Conservation (phyloP, 208 protist species). For the Eutreptiella sp. region DNA sequence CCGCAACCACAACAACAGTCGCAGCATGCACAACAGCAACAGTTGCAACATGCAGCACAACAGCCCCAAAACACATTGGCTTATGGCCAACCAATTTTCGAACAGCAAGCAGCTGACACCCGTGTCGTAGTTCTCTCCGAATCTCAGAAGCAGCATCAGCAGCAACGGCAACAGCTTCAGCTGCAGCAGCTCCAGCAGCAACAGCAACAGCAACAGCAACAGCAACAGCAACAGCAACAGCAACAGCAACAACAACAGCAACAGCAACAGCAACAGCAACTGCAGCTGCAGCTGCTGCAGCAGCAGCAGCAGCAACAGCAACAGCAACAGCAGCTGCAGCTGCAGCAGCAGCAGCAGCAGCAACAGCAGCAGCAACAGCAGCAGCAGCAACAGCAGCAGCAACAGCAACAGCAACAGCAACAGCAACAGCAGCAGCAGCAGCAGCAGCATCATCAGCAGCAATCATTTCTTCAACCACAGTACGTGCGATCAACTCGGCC, state of each 20-base stretch:
- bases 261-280: constrained; percentile 4
- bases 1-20: too few species aligned
- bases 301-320: background rate
- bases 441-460: too few species aligned
- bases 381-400: background rate
- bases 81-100: too few species aligned
- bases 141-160: too few species aligned
- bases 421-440: background rate
- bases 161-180: too few species aligned
- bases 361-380: background rate
- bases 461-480: constrained; percentile 2
- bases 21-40: too few species aligned
- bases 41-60: too few species aligned
- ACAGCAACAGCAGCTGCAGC: background rate
- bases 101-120: too few species aligned
- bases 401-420: background rate
- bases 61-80: too few species aligned
- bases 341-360: background rate
- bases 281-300: background rate
- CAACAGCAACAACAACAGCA: constrained; percentile 4
- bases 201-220: constrained; percentile 3
- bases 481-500: too few species aligned
- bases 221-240: constrained; percentile 4
- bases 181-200: constrained; percentile 3
- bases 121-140: too few species aligned